These are phyloP conservation scores for Pharnaceum exiguum DNA, from an alignment of 148 eudicot genomes.

Conservation along the genomic window DNA sequence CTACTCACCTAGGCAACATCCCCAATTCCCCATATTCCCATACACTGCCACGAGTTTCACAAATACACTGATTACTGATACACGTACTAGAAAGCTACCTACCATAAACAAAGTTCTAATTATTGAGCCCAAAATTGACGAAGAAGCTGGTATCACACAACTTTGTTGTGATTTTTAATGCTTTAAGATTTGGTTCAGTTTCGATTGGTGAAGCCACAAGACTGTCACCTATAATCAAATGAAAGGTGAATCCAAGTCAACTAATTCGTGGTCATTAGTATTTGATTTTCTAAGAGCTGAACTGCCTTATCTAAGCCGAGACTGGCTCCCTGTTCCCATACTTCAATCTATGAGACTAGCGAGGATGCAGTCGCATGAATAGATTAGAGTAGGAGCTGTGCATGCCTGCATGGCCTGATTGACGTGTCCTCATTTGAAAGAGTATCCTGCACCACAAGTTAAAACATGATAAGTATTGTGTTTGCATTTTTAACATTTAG, in stretches of 20 bases:
- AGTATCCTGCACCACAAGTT: conserved; percentile 50
- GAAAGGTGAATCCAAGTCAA: conserved; percentile 71
- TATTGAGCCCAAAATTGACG: conserved; percentile 54
- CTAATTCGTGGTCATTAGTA: conserved; percentile 89
- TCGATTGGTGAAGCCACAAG: conserved; percentile 19
- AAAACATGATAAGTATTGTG: no score
- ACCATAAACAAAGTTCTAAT: not conserved
- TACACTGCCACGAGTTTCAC: no score
- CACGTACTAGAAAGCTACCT: no score
- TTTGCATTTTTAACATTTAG: not conserved
- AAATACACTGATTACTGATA: no score
- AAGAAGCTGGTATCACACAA: conserved; percentile 64
- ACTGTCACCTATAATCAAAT: conserved; percentile 27
- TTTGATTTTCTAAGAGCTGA: conserved; percentile 69
- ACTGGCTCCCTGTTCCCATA: conserved; percentile 26
- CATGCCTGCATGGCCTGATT: conserved; percentile 46
- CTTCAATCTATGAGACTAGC: conserved; percentile 39
- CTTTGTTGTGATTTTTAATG: conserved; percentile 18
- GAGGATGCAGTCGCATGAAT: conserved; percentile 60
- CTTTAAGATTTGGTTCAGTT: conserved; percentile 21
- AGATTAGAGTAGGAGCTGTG: conserved; percentile 49
- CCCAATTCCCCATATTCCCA: no score
- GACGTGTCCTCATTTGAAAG: conserved; percentile 36
- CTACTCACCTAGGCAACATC: no score
- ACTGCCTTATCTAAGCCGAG: conserved; percentile 49